Evolutionary conservation across 106 monocot species (phyloP).

Genomic region (Dendrobium huoshanense): DNA sequence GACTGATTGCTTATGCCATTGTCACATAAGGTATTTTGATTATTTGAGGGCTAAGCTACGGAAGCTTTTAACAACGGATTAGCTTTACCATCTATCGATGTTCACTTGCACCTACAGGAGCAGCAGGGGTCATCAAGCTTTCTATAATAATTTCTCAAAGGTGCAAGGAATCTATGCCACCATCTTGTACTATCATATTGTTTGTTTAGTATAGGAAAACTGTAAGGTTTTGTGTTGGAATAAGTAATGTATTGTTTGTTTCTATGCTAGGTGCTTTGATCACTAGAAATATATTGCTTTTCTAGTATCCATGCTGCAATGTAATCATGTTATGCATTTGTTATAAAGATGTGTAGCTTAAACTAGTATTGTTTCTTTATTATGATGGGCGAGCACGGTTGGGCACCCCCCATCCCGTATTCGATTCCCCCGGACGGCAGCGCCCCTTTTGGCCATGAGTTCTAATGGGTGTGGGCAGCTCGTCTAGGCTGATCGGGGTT

Average conservation of each 20-base stretch:
- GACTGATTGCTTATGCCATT: not conserved
- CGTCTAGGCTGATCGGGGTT: too few species aligned
- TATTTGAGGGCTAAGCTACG: not conserved
- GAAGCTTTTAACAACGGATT: not conserved
- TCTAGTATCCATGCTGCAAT: not conserved
- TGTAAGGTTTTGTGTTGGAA: not conserved
- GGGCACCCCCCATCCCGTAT: too few species aligned
- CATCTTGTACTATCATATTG: not conserved
- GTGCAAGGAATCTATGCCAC: not conserved
- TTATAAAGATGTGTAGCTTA: not conserved
- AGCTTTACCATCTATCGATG: too few species aligned
- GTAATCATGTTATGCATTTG: not conserved
- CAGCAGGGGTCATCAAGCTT: not conserved
- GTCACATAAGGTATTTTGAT: not conserved
- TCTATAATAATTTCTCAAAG: not conserved
- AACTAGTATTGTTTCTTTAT: not conserved
- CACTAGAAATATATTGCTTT: not conserved
- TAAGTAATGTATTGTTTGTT: not conserved
- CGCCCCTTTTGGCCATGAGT: too few species aligned
- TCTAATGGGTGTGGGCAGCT: too few species aligned
- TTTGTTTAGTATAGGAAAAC: not conserved
- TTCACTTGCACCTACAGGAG: not conserved
- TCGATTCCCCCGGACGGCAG: too few species aligned
- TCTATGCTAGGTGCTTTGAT: not conserved
- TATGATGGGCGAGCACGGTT: not conserved